Percentiles rank a stretch among this genome's conserved stretches.
Conservation (phyloP, 768 basidiomycete genomes). For the Fomitopsis serialis region DNA sequence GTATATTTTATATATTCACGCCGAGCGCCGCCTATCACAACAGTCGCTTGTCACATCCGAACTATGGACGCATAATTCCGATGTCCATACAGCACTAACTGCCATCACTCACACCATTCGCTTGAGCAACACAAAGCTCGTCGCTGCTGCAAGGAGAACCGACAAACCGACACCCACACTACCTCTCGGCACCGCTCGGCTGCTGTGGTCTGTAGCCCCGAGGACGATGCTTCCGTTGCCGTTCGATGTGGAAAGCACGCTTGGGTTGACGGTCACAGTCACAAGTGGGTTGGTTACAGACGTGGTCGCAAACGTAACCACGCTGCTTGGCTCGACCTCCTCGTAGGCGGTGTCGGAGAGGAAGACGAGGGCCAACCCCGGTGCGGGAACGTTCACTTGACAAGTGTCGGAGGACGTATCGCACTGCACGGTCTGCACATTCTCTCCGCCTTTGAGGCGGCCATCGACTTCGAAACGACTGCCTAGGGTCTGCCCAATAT, state of each 20-base stretch:
- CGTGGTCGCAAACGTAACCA: slow-evolving; percentile 52
- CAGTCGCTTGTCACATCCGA: too few species aligned
- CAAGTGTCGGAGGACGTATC: slow-evolving; percentile 49
- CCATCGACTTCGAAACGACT: slow-evolving; percentile 63
- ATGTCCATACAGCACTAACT: too few species aligned
- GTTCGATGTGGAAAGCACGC: slow-evolving; percentile 60
- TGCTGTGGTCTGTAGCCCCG: not conserved
- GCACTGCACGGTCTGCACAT: slow-evolving; percentile 57
- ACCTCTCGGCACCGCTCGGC: not conserved
- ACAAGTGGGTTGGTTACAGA: slow-evolving; percentile 49
- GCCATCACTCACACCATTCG: too few species aligned
- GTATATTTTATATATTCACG: too few species aligned
- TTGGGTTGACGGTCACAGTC: slow-evolving; percentile 50
- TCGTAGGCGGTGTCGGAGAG: slow-evolving; percentile 38
- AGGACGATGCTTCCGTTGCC: slow-evolving; percentile 28
- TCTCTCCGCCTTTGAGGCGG: slow-evolving; percentile 47
- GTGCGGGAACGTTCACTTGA: slow-evolving; percentile 57
- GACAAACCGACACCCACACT: not conserved
- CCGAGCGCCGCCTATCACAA: too few species aligned
- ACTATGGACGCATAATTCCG: too few species aligned
- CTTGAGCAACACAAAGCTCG: not conserved
- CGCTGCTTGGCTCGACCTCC: slow-evolving; percentile 27
- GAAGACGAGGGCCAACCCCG: slow-evolving; percentile 74
- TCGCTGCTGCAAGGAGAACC: not conserved
- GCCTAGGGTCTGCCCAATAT: slow-evolving; percentile 48